Evolutionary conservation across 768 basidiomycete species (phyloP).

Genomic region (Favolaschia claudopus): DNA sequence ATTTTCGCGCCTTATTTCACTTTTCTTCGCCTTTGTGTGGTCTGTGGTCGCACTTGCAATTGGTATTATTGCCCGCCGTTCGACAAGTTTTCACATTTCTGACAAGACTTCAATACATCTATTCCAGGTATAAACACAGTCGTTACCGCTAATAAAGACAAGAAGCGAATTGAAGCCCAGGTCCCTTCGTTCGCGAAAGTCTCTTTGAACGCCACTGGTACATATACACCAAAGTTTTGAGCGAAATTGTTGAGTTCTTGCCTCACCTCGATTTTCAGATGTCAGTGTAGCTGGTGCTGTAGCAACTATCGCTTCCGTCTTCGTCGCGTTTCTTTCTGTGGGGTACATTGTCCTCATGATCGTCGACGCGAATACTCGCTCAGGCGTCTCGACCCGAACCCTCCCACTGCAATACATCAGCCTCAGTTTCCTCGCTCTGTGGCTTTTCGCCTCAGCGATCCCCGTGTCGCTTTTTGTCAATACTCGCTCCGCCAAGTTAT

Average conservation of each 20-base stretch:
- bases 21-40: constrained; percentile 41
- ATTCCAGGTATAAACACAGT: constrained; percentile 48
- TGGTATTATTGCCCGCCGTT: constrained; percentile 7
- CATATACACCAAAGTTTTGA: background rate
- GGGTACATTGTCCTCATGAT: constrained; percentile 34
- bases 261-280: constrained; percentile 35
- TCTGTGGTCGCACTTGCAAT: constrained; percentile 31
- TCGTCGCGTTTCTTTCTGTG: constrained; percentile 41
- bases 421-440: constrained; percentile 50
- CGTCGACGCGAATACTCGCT: constrained; percentile 27
- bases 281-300: constrained; percentile 48
- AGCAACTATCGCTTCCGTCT: constrained; percentile 41
- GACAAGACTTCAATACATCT: background rate
- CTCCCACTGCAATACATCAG: constrained; percentile 44
- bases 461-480: constrained; percentile 55
- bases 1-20: constrained; percentile 31
- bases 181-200: constrained; percentile 44
- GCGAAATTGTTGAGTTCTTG: background rate
- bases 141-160: constrained; percentile 49
- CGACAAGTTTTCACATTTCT: background rate
- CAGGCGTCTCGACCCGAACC: constrained; percentile 31
- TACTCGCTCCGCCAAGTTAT: constrained; percentile 51
- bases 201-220: constrained; percentile 47
- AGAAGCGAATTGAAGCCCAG: constrained; percentile 38
- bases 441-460: constrained; percentile 59